Evolutionary conservation across 2,329 filamentous ascomycete species (phyloP), one percentile per base, ranked within the genome.

Genomic region (Penicillium sp.): DNA sequence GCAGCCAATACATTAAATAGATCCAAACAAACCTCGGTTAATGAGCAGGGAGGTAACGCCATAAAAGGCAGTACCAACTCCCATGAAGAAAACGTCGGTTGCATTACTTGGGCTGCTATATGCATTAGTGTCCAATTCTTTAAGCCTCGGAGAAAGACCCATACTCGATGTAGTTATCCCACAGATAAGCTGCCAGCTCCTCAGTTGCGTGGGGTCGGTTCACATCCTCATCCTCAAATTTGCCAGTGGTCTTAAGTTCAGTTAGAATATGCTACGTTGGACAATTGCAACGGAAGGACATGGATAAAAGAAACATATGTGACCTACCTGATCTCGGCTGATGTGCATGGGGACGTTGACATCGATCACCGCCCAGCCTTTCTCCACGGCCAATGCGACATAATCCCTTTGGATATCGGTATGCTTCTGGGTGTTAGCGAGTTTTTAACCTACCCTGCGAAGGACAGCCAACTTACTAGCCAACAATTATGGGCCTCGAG

Each of bases 91-190:
- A 15, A 97, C 84, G 50, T 93, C 85, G 6, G 87, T 85, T 0
- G 83, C 80, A 2, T 88, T 79, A 53, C 79, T 82, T 49, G 87
- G 86, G 29, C 89, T 81, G 52, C 49, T 6, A 20, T 22, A 35
- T 37, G 15, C 3, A n/a, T 41, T 25, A 51, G 37, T 11, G 15
- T 51, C 9, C n/a, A 4, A 8, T 14, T 1, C 14, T 7, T 9
- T 25, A 12, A 11, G 42, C 11, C 20, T 20, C 31, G 29, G 23
- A 33, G 22, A 18, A 18, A 37, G 7, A 20, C 9, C n/a, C 18
- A 1, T 73, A 85, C 78, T 96, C 90, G 20, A 99, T 85, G 68
- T 97, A 97, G 69, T 99, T 99, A 65, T 97, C 92, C 94, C 94
- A 99, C 14, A 99, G 79, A 68, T 96, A 97, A 57, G 83, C 86